These are phyloP conservation scores for Fagopyrum homotropicum DNA, from an alignment of 148 eudicot genomes.

Conservation along the genomic window DNA sequence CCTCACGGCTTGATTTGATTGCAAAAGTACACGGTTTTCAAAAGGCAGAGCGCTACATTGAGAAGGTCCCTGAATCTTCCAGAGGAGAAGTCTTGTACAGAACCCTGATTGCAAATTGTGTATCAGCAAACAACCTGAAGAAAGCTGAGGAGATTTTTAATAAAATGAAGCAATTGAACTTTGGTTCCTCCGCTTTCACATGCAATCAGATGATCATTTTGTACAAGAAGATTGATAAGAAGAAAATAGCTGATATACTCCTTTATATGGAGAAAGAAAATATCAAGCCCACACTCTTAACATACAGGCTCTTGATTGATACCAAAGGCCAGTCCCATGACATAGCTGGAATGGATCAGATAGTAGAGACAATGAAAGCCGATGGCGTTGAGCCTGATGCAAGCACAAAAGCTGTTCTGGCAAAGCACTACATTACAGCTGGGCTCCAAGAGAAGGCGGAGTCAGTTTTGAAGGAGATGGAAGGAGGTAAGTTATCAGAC, in stretches of 20 bases:
- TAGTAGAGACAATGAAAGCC: constrained; percentile 79
- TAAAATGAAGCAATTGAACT: constrained; percentile 62
- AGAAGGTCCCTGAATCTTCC: constrained; percentile 45
- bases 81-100: constrained; percentile 58
- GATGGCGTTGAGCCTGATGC: constrained; percentile 48
- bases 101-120: constrained; percentile 62
- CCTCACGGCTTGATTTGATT: constrained; percentile 65
- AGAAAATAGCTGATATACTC: constrained; percentile 74
- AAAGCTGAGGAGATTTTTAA: constrained; percentile 78
- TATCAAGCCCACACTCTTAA: constrained; percentile 54
- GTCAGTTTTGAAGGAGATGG: constrained; percentile 57
- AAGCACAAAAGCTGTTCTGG: constrained; percentile 31
- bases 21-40: constrained; percentile 59
- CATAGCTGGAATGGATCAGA: constrained; percentile 77
- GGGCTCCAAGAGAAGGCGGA: constrained; percentile 70
- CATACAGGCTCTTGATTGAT: constrained; percentile 68
- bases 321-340: constrained; percentile 68
- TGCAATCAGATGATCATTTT: constrained; percentile 75
- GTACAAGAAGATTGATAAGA: constrained; percentile 63
- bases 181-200: constrained; percentile 42
- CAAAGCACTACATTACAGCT: constrained; percentile 45
- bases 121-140: constrained; percentile 24
- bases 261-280: constrained; percentile 78
- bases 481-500: constrained; percentile 32
- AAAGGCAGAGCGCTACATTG: constrained; percentile 54